Evolutionary conservation across 495 filamentous ascomycete species (phyloP).

Genomic region (Penicillium desertorum): DNA sequence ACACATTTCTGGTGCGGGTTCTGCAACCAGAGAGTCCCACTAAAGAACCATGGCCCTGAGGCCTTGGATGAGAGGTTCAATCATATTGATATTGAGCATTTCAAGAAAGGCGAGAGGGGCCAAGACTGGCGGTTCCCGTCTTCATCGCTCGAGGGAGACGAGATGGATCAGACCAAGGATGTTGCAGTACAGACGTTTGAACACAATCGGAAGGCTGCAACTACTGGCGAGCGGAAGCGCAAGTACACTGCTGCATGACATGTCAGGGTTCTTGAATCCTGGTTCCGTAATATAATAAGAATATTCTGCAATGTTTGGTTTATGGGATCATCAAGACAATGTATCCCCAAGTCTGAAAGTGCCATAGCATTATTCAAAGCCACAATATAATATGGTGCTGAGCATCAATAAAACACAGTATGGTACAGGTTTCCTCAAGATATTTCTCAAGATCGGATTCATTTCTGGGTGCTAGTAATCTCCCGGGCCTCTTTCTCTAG

Average conservation of each 20-base stretch:
- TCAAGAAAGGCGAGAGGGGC: conserved; percentile 53
- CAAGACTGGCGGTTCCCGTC: conserved; percentile 46
- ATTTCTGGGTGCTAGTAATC: conserved; percentile 37
- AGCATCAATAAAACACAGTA: conserved; percentile 1
- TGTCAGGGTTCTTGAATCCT: conserved; percentile 2
- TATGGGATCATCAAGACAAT: background rate
- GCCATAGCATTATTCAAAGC: background rate
- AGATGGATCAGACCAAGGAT: background rate
- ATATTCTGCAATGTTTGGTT: background rate
- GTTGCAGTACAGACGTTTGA: background rate
- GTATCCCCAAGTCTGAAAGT: background rate
- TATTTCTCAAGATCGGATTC: conserved; percentile 1
- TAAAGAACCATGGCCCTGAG: conserved; percentile 53
- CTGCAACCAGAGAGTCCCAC: conserved; percentile 58
- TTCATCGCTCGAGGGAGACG: background rate
- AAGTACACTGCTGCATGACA: conserved; percentile 19
- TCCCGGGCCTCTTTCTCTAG: conserved; percentile 47
- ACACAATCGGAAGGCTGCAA: background rate
- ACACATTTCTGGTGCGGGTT: conserved; percentile 89
- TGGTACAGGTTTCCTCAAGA: conserved; percentile 1
- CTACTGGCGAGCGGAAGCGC: conserved; percentile 28
- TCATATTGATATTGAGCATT: conserved; percentile 80
- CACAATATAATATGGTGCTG: conserved; percentile 20
- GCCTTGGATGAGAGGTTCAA: conserved; percentile 78
- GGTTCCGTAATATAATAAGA: conserved; percentile 2